Base-by-base conservation (phyloP, 192 early-diverging fungal species). In the Jimgerdemannia flammicorona region DNA sequence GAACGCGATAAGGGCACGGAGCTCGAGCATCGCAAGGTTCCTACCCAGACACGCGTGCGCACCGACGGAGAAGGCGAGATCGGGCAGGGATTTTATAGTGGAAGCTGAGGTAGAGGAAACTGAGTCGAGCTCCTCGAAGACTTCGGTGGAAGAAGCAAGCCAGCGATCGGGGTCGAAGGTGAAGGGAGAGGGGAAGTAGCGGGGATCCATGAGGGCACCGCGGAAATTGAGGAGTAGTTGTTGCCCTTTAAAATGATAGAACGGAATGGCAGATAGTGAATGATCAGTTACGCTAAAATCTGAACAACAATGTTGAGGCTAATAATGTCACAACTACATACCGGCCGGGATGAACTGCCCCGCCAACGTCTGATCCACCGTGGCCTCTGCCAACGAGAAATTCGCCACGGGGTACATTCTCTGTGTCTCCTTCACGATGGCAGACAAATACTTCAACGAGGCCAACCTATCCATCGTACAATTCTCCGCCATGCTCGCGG, bases 51-150 rank as follows among this genome's bases (percentile, higher is more conserved):
- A 88, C 3, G 84, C 80, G 4, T 86, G 84, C 40, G 83, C 81
- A n/a, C 87, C 87, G 3, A 74, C 80, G 0, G 87, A 83, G 67
- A 88, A 88, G 19, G 84, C 77, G 66, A 87, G 3, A 9, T 68
- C 67, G 7, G 67, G 67, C 7, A 68, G 67, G 29, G 67, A 20
- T 20, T 20, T 41, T 18, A 14, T 41, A 18, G 8, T 68, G 7
- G 49, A 14, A 14, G 49, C 49, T 14, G 6, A 14, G 49, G 49
- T 59, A 59, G 29, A 29, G 29, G 29, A 29, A 29, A 29, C 29
- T 29, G 49, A 10, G 49, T 59, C 49, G 49, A 59, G 49, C 49
- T 59, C 49, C 49, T 59, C 49, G 14, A 59, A 59, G 49, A 14
- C 49, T 0, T 59, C 49, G 8, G 49, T 10, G 49, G 49, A 59